Evolutionary conservation across 73 alveolate genomes (phyloP), one percentile per base, ranked within the genome.

Genomic region (Paramecium primaurelia): DNA sequence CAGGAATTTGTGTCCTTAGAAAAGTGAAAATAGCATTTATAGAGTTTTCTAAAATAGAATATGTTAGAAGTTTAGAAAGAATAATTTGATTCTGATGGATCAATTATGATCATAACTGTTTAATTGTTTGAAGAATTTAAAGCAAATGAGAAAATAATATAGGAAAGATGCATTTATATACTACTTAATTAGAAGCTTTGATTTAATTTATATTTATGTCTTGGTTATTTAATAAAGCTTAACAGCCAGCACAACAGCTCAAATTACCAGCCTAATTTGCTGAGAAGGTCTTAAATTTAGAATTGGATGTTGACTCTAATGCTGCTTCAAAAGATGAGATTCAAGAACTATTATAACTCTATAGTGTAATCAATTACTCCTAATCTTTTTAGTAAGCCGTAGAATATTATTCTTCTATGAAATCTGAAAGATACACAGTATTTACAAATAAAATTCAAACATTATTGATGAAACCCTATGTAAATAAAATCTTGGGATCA

Each of bases 121-220:
- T 8, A 38, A 22, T 22, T 22, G 25, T 22, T 22, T 22, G 25
- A 38, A 8, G 94, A 88, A 28, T 40, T 42, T 10, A 88, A 42
- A 45, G 59, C 85, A 12, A 30, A 68, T 16, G 73, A 69, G 40
- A 12, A 59, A 47, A 88, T 88, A 45, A 49, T 45, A 45, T 83
- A 88, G 73, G 42, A 69, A 30, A 84, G 71, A 69, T 88, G 75
- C 28, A 34, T 88, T 40, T 80, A 88, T 69, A 37, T 88, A 16
- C 30, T 88, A 26, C 68, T 88, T 26, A 34, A 20, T 64, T 36
- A 71, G 49, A 77, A 51, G 28, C 28, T 22, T 40, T 77, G 75
- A 77, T 73, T 60, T 30, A 60, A 30, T 60, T 60, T 51, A 51
- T 51, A 51, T 51, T 51, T 51, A 51, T 51, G 68, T 51, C 68